Conservation (phyloP, 1,284 basidiomycete species). For the Waitea zeae region DNA sequence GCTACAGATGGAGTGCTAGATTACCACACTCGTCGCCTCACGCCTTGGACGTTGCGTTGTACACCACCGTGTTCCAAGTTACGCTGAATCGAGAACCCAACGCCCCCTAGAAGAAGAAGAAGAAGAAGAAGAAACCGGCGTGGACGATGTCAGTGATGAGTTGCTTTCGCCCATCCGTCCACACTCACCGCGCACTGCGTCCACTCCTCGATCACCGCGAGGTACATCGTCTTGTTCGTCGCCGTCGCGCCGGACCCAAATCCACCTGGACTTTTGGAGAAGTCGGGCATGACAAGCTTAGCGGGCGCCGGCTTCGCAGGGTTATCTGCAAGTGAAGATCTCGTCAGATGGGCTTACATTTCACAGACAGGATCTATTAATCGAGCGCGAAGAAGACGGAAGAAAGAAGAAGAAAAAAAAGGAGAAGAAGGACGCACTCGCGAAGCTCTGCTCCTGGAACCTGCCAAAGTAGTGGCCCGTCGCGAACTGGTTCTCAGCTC, state of each 20-base stretch:
- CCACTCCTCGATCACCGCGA: constrained; percentile 29
- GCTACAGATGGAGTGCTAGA: no score
- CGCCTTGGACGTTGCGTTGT: no score
- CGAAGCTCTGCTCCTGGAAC: constrained; percentile 23
- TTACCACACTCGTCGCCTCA: no score
- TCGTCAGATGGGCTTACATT: neutral
- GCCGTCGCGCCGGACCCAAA: constrained; percentile 18
- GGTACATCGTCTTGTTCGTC: constrained; percentile 17
- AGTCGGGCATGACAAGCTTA: constrained; percentile 28
- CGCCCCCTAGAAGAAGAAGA: no score
- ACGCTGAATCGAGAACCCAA: no score
- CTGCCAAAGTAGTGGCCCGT: constrained; percentile 23
- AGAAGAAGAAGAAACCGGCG: no score
- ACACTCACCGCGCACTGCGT: constrained; percentile 17
- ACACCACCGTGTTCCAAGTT: no score
- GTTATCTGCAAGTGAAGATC: constrained; percentile 15
- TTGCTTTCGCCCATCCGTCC: no score
- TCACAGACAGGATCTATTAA: constrained; percentile 5
- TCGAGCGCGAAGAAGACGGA: no score
- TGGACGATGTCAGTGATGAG: no score
- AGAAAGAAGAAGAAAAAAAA: no score
- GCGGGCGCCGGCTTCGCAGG: constrained; percentile 22
- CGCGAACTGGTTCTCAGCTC: constrained; percentile 14
- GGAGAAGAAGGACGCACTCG: constrained; percentile 19
- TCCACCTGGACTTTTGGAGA: constrained; percentile 22